Percentiles rank a stretch among this genome's conserved stretches.
Evolutionary conservation across 805 yeast genomes (phyloP).

Genomic region (Trichomonascus vanleenenianus): DNA sequence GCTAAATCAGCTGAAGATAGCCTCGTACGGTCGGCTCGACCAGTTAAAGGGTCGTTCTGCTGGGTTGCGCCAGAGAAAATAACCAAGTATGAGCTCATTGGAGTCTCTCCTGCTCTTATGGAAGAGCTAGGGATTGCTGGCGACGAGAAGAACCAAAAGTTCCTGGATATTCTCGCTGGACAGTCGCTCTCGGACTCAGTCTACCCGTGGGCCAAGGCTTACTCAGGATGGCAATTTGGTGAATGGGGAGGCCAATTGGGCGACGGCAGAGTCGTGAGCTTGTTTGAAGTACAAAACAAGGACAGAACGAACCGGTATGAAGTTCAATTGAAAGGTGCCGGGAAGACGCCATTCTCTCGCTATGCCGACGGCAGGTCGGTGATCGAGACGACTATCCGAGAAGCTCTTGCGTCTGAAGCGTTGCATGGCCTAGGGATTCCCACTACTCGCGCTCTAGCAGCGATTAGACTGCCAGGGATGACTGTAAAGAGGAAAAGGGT

Average conservation of each 20-base stretch:
- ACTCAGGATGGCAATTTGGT: constrained; percentile 97
- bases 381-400: constrained; percentile 77
- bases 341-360: constrained; percentile 83
- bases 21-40: constrained; percentile 45
- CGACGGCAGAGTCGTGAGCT: constrained; percentile 82
- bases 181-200: constrained; percentile 38
- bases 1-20: constrained; percentile 25
- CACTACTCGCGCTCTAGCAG: constrained; percentile 71
- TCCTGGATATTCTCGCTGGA: constrained; percentile 57
- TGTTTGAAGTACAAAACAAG: constrained; percentile 58
- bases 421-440: constrained; percentile 78
- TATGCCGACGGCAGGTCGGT: constrained; percentile 98
- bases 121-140: constrained; percentile 48
- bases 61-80: constrained; percentile 62
- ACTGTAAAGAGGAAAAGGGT: constrained; percentile 62
- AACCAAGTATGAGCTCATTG: constrained; percentile 39
- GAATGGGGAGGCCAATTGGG: constrained; percentile 96
- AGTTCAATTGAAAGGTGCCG: constrained; percentile 86
- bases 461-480: constrained; percentile 66
- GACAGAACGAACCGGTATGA: constrained; percentile 42
- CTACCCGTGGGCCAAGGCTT: constrained; percentile 82
- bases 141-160: constrained; percentile 37
- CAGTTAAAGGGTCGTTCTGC: constrained; percentile 58
- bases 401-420: constrained; percentile 77
- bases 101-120: constrained; percentile 55